These are phyloP conservation scores for Hymenoscyphus fraxineus DNA, from an alignment of 2,329 filamentous ascomycete genomes.

Conservation along the genomic window DNA sequence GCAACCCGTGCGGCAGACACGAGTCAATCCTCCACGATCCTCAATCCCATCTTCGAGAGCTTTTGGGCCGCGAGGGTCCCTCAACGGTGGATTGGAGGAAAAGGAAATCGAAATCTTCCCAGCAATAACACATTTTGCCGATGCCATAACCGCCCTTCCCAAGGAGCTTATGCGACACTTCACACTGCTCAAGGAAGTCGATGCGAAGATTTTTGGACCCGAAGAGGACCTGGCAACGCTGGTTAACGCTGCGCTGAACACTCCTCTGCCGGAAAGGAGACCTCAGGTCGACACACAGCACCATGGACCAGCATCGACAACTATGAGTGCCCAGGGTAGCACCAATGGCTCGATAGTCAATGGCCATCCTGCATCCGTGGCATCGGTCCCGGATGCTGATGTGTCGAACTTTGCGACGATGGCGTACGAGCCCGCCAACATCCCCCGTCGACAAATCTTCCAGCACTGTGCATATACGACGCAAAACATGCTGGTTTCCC, in stretches of 20 bases:
- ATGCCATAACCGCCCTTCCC: slow-evolving; percentile 86
- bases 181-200: slow-evolving; percentile 92
- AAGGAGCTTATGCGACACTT: slow-evolving; percentile 95
- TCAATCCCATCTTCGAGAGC: slow-evolving; percentile 46
- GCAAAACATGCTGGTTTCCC: slow-evolving; percentile 78
- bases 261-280: slow-evolving; percentile 44
- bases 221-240: slow-evolving; percentile 78
- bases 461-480: slow-evolving; percentile 74
- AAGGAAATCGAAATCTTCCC: slow-evolving; percentile 65
- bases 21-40: slow-evolving; percentile 59
- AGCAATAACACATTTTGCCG: slow-evolving; percentile 73
- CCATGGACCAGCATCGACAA: slow-evolving; percentile 27
- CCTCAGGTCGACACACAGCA: slow-evolving; percentile 35
- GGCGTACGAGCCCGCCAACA: slow-evolving; percentile 53
- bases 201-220: slow-evolving; percentile 89
- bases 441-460: slow-evolving; percentile 70
- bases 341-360: slow-evolving; percentile 33
- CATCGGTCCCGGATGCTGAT: slow-evolving; percentile 34
- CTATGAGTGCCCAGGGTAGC: slow-evolving; percentile 29
- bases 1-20: slow-evolving; percentile 62
- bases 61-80: slow-evolving; percentile 41
- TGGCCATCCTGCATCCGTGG: slow-evolving; percentile 27
- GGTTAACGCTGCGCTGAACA: slow-evolving; percentile 59
- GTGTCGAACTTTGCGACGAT: slow-evolving; percentile 41
- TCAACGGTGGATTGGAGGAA: slow-evolving; percentile 42